Conservation (phyloP, 805 yeast species). For the Saccharomycopsis malanga region DNA sequence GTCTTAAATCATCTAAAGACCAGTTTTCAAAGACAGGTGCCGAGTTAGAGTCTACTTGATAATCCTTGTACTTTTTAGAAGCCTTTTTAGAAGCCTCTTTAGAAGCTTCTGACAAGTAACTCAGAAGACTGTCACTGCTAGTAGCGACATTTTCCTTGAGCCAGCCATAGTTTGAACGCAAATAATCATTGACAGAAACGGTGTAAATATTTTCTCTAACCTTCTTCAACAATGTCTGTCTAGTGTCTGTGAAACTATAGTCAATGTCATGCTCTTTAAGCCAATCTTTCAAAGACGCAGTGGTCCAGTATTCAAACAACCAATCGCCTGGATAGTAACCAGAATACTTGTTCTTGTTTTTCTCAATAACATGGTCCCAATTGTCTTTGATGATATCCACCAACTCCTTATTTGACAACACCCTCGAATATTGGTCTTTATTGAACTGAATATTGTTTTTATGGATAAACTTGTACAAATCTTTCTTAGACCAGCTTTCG, state of each 20-base stretch:
- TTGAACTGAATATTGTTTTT: constrained; percentile 29
- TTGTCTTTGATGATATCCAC: constrained; percentile 32
- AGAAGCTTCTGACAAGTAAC: not conserved
- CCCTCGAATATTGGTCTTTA: constrained; percentile 1
- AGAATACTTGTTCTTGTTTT: constrained; percentile 33
- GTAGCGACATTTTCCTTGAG: not conserved
- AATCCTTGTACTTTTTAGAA: not conserved
- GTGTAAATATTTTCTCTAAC: constrained; percentile 41
- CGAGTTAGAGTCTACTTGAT: not conserved
- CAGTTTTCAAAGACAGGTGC: constrained; percentile 6
- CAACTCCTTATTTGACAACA: constrained; percentile 30
- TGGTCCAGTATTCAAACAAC: constrained; percentile 49
- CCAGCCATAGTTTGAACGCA: not conserved
- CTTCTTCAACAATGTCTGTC: constrained; percentile 39
- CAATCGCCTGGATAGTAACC: constrained; percentile 45
- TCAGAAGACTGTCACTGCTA: not conserved
- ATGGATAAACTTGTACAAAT: constrained; percentile 31
- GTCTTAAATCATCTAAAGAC: constrained; percentile 6
- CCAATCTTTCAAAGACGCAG: constrained; percentile 43
- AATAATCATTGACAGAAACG: constrained; percentile 29
- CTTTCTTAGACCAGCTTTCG: constrained; percentile 36
- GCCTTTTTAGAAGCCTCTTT: not conserved
- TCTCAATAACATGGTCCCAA: constrained; percentile 35
- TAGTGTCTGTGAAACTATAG: constrained; percentile 31
- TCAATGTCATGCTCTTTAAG: constrained; percentile 38